A percentile compares a stretch with the other conserved stretches of the same genome.
Evolutionary conservation across 164 flowering plant species (phyloP).

Genomic region (Stephania yunnanensis): DNA sequence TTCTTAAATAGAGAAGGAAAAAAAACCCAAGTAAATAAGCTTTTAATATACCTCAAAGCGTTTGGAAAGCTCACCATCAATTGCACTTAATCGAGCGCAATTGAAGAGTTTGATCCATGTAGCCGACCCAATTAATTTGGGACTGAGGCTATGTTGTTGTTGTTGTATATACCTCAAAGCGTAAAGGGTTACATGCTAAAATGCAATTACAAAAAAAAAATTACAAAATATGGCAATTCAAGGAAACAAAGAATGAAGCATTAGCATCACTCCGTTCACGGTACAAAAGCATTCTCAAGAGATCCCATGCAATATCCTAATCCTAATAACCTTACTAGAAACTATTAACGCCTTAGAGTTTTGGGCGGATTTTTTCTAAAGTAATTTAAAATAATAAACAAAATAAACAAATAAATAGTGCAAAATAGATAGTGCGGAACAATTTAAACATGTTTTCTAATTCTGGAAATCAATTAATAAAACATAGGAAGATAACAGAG

Average conservation of each 20-base stretch:
- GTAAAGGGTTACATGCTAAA: too few relatives aligned
- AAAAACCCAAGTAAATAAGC: neutral
- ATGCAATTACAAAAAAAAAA: neutral
- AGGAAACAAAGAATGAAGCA: neutral
- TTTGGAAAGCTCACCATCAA: too few relatives aligned
- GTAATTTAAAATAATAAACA: neutral
- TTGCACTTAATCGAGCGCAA: too few relatives aligned
- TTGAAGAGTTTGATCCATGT: too few relatives aligned
- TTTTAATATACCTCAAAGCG: neutral
- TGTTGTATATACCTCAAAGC: too few relatives aligned
- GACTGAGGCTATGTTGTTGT: too few relatives aligned
- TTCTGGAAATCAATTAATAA: neutral
- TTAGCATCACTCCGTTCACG: neutral
- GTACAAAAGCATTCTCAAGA: neutral
- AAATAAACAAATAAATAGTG: neutral
- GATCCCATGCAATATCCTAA: neutral
- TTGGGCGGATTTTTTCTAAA: neutral
- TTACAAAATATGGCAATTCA: neutral
- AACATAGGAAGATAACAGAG: conserved; percentile 2
- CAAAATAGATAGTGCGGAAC: neutral
- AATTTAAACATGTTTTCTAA: neutral
- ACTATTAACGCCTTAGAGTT: neutral
- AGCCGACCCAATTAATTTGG: too few relatives aligned
- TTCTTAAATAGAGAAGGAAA: neutral
- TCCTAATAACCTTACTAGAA: neutral